Evolutionary conservation across 345 rosid species (phyloP).

Genomic region (Salix suchowensis): DNA sequence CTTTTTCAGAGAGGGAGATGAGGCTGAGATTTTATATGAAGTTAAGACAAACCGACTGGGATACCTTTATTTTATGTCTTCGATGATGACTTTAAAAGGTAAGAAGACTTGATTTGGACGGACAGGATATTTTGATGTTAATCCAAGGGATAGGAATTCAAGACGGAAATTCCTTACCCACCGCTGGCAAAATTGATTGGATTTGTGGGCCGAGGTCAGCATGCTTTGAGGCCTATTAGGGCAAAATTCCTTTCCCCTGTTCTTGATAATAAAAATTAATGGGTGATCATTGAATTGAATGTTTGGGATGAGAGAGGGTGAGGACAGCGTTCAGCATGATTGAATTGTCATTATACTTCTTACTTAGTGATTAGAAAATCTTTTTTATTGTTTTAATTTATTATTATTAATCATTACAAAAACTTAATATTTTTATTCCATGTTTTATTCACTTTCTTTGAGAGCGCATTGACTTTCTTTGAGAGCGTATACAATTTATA

Average conservation of each 20-base stretch:
- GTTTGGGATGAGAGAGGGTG: too few species aligned
- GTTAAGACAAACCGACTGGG: background rate
- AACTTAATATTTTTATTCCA: too few species aligned
- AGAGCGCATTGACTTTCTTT: too few species aligned
- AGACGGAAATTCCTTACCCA: background rate
- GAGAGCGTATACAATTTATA: too few species aligned
- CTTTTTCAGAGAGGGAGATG: background rate
- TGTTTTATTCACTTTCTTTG: too few species aligned
- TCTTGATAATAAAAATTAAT: too few species aligned
- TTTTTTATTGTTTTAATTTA: too few species aligned
- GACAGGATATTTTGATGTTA: slow-evolving; percentile 1
- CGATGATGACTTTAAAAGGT: background rate
- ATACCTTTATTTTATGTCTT: background rate
- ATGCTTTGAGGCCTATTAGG: background rate
- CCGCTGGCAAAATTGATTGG: background rate
- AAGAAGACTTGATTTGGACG: background rate
- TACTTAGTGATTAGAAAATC: too few species aligned
- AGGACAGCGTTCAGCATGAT: too few species aligned
- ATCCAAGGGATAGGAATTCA: slow-evolving; percentile 7
- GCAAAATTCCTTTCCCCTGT: background rate
- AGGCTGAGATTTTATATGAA: background rate
- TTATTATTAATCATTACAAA: too few species aligned
- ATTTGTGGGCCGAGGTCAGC: background rate
- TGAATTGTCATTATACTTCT: too few species aligned
- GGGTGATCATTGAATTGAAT: too few species aligned